Base-by-base conservation (phyloP, 2,329 filamentous ascomycete genomes). In the Pseudocercospora fijiensis region DNA sequence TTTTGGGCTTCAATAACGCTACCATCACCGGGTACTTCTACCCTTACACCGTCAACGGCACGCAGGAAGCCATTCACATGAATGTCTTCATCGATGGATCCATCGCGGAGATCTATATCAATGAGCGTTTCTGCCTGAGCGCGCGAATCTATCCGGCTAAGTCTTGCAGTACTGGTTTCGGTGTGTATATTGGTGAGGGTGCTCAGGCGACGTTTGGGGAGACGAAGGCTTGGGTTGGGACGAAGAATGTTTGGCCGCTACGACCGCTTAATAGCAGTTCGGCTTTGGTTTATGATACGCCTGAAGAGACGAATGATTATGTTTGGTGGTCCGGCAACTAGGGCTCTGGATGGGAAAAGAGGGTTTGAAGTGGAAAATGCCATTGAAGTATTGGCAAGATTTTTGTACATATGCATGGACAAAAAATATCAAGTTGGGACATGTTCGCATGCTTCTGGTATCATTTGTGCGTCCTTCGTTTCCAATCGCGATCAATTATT, bases 61-160 rank as follows among this genome's bases (percentile, higher is more conserved):
- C 68, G 33, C 59, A 58, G 0, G 81, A 83, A 68, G 72, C 74
- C 18, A 72, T 82, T 30, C 69, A 72, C 5, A 77, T 82, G 72
- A 72, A 81, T 61, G 72, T 83, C 62, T 82, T 80, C 70, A 67
- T 83, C 45, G 81, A 83, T 62, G 80, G 80, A 24, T 80, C 78
- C 0, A 71, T 82, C 24, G 70, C 82, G 0, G 81, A 83, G 70
- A 69, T 83, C 26, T 81, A 79, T 65, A 71, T 81, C 47, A 82
- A 82, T 63, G 79, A 76, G 30, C 71, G 77, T n/a, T 78, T 78
- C 20, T 74, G 75, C 1, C 67, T 78, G 41, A 72, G 75, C 0
- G 81, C 80, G 4, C 75, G 81, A 41, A 79, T 82, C 51, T 83
- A 83, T 65, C 81, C 80, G 10, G 73, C 72, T 30, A 76, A 77